phyloP scores from a whole-genome alignment of 352 stramenopile genomes.

The Phytophthora boehmeriae region DNA sequence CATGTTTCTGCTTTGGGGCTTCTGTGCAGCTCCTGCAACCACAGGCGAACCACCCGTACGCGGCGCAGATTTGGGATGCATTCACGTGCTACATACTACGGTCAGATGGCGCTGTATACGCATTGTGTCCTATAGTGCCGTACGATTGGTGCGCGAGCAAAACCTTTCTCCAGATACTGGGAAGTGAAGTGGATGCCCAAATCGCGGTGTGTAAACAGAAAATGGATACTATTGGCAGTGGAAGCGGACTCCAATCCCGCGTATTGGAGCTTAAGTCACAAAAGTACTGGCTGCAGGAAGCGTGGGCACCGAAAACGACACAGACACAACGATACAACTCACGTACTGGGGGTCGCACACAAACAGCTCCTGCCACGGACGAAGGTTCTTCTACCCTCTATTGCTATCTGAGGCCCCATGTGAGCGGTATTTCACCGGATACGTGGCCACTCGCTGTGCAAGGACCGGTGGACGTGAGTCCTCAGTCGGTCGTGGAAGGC shows the following conservation, averaged over 20 bases:
- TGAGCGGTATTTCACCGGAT: slow-evolving; percentile 74
- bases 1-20: slow-evolving; percentile 67
- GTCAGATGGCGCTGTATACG: slow-evolving; percentile 72
- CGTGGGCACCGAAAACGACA: slow-evolving; percentile 43
- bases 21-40: slow-evolving; percentile 30
- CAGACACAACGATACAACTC: slow-evolving; percentile 8
- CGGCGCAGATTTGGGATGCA: slow-evolving; percentile 57
- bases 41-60: slow-evolving; percentile 25
- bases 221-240: slow-evolving; percentile 14
- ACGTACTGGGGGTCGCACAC: slow-evolving; percentile 18
- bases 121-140: slow-evolving; percentile 72
- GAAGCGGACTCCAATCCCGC: slow-evolving; percentile 33
- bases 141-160: slow-evolving; percentile 58
- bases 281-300: slow-evolving; percentile 83
- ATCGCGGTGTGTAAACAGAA: slow-evolving; percentile 61
- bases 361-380: slow-evolving; percentile 6
- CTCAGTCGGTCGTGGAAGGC: slow-evolving; percentile 61
- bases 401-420: slow-evolving; percentile 58
- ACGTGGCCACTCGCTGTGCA: slow-evolving; percentile 81
- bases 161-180: slow-evolving; percentile 53
- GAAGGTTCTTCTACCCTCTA: slow-evolving; percentile 30
- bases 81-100: slow-evolving; percentile 81
- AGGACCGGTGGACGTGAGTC: slow-evolving; percentile 61
- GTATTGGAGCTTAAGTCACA: slow-evolving; percentile 80
- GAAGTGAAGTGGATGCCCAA: slow-evolving; percentile 66